Evolutionary conservation across 2,329 filamentous ascomycete genomes (phyloP), one percentile per base, ranked within the genome.

Genomic region (Ophiobolus disseminans): DNA sequence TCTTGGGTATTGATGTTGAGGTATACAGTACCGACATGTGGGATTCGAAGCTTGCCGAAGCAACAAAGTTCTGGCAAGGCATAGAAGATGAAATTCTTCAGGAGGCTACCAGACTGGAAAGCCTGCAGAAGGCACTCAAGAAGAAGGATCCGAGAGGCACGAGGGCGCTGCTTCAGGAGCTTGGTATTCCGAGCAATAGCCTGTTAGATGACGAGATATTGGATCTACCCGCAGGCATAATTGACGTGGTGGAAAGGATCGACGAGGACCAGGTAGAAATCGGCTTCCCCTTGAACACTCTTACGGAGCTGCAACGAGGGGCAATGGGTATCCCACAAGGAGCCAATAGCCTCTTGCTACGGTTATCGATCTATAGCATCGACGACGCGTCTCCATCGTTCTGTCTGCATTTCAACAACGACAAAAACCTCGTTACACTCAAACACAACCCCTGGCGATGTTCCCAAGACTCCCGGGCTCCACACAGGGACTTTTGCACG

Each of bases 371-470:
- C 4, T 53, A 57, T 16, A 37, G 41, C 35, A 36, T 25, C 2
- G 43, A 41, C 7, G 35, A 39, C 0, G 37, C 51, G 10, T 47
- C 58, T 1, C 47, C 59, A 6, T 45, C 50, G 1, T 72, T 71
- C 30, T 72, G 68, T 28, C 16, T 64, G 8, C 68, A 72, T 42
- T 62, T 68, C 25, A 55, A 65, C 39, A 62, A 48, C 13, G 65
- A 69, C 8, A 23, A 25, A 11, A 19, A 55, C 8, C 20, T 60
- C 7, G 45, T 58, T 5, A 45, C 41, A 19, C 19, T 35, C 4
- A 44, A 57, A 14, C 65, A 70, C 35, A 45, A 48, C 9, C 60
- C 58, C 2, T 69, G 60, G 48, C 40, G 48, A 7, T 62, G 55
- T 21, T 50, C 56, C 1, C 3, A 41, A 13, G 42, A 32, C 3